Percentiles rank a stretch among this genome's conserved stretches.
Evolutionary conservation across 1,139 yeast genomes (phyloP).

Genomic region (Pichia sp.): DNA sequence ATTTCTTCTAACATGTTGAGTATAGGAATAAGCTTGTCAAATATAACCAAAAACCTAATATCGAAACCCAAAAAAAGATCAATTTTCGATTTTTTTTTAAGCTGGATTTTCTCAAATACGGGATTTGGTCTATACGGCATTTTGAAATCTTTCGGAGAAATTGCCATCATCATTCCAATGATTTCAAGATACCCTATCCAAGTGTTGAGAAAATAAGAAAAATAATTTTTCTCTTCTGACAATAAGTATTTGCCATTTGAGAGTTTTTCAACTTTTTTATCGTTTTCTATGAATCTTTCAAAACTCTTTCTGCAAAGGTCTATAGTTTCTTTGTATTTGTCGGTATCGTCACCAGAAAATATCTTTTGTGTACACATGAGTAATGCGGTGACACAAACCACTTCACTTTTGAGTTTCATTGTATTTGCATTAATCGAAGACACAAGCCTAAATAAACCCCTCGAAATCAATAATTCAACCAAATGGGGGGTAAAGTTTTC

Average conservation of each 20-base stretch:
- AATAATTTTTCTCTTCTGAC: slow-evolving; percentile 10
- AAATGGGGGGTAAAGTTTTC: slow-evolving; percentile 14
- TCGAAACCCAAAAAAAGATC: slow-evolving; percentile 19
- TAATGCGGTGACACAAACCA: slow-evolving; percentile 14
- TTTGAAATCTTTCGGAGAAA: slow-evolving; percentile 12
- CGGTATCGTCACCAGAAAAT: slow-evolving; percentile 11
- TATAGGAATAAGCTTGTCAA: slow-evolving; percentile 15
- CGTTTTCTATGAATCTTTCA: slow-evolving; percentile 5
- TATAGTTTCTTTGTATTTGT: slow-evolving; percentile 13
- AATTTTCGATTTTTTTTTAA: slow-evolving; percentile 12
- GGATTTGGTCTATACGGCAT: slow-evolving; percentile 14
- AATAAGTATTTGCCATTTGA: slow-evolving; percentile 12
- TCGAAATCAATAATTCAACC: slow-evolving; percentile 12
- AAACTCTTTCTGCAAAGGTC: slow-evolving; percentile 14
- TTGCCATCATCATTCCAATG: slow-evolving; percentile 18
- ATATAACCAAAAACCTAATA: slow-evolving; percentile 12
- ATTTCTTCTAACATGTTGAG: slow-evolving; percentile 12
- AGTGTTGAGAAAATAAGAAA: slow-evolving; percentile 12
- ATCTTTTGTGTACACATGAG: slow-evolving; percentile 16
- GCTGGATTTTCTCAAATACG: slow-evolving; percentile 9
- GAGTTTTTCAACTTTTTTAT: slow-evolving; percentile 1
- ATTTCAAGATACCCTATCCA: slow-evolving; percentile 20
- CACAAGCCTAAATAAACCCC: slow-evolving; percentile 12
- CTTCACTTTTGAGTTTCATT: slow-evolving; percentile 9
- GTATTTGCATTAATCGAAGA: neutral